These are phyloP conservation scores for Cystobasidiopsis lactophilus DNA, from an alignment of 768 basidiomycete genomes.

Conservation along the genomic window DNA sequence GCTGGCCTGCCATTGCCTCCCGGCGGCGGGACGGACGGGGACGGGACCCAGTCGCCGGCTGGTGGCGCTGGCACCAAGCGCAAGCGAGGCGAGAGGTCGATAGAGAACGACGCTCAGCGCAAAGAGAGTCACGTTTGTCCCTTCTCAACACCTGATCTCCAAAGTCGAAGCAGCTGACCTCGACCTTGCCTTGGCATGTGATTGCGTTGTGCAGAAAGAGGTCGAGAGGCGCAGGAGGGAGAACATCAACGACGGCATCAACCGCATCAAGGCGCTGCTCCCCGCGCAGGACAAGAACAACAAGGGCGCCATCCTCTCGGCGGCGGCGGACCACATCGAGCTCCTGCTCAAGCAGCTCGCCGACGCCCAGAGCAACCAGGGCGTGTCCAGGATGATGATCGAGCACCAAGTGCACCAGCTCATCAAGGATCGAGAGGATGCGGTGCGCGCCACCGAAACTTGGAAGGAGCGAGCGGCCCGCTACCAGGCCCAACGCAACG, in stretches of 20 bases:
- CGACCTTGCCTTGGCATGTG: not conserved
- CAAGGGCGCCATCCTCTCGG: constrained; percentile 68
- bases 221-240: constrained; percentile 85
- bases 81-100: too few relatives aligned
- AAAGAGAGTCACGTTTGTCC: constrained; percentile 22
- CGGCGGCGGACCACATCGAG: constrained; percentile 77
- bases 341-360: too few relatives aligned
- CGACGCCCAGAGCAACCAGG: too few relatives aligned
- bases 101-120: too few relatives aligned
- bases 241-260: constrained; percentile 92
- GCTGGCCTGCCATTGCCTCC: too few relatives aligned
- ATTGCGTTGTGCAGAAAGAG: constrained; percentile 55
- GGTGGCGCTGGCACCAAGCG: too few relatives aligned
- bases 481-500: too few relatives aligned
- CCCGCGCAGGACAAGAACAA: constrained; percentile 28
- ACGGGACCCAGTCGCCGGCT: too few relatives aligned
- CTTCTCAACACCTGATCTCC: not conserved
- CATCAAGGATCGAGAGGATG: not conserved
- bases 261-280: constrained; percentile 66
- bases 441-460: not conserved
- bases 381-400: too few relatives aligned
- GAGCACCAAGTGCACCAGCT: too few relatives aligned
- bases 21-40: too few relatives aligned
- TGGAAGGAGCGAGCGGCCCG: too few relatives aligned
- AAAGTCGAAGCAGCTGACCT: not conserved